phyloP scores from a whole-genome alignment of 2,329 filamentous ascomycete genomes.

The Botrytis deweyae region DNA sequence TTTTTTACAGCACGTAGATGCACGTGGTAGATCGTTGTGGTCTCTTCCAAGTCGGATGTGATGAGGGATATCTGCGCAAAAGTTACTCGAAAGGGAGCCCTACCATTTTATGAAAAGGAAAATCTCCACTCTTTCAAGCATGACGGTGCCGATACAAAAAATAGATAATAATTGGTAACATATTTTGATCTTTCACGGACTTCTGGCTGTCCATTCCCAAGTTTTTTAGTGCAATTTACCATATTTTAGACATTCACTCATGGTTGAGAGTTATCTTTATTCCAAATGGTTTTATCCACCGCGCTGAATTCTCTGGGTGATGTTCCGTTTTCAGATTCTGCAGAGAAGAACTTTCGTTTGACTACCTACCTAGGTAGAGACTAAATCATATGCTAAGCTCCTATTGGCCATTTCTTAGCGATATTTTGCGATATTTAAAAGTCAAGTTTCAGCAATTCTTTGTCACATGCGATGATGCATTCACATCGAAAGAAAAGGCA shows the following conservation, averaged over 20 bases:
- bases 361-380: not conserved
- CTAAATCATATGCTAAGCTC: not conserved
- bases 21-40: not conserved
- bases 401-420: not conserved
- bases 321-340: not conserved
- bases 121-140: not conserved
- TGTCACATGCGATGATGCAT: not conserved
- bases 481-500: not conserved
- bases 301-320: not conserved
- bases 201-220: not conserved
- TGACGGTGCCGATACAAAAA: not conserved
- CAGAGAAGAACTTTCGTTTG: not conserved
- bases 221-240: not conserved
- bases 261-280: not conserved
- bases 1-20: not conserved
- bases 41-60: not conserved
- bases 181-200: not conserved
- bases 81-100: not conserved
- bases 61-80: not conserved
- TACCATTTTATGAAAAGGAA: not conserved
- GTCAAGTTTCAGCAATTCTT: not conserved
- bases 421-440: not conserved
- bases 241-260: not conserved
- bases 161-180: not conserved
- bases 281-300: not conserved